These are phyloP conservation scores for Penicillium malachiteum DNA, from an alignment of 495 filamentous ascomycete species.

Conservation along the genomic window DNA sequence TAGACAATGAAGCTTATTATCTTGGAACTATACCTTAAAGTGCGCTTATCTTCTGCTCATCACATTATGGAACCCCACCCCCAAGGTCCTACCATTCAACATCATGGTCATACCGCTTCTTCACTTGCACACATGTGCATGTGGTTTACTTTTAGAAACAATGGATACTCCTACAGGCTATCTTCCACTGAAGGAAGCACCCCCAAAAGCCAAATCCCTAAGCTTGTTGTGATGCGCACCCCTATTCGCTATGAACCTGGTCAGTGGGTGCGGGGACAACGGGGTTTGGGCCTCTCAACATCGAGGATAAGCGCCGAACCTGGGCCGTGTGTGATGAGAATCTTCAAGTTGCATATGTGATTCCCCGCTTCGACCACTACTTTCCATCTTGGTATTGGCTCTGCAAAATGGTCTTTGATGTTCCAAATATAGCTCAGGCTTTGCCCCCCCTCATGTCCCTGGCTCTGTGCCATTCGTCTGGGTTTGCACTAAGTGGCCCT, in stretches of 20 bases:
- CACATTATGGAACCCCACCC: slow-evolving; percentile 1
- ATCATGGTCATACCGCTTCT: no score
- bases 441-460: slow-evolving; percentile 9
- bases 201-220: slow-evolving; percentile 5
- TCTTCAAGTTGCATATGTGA: slow-evolving; percentile 22
- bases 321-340: slow-evolving; percentile 29
- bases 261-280: slow-evolving; percentile 17
- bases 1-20: not conserved
- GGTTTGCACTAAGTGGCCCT: slow-evolving; percentile 23
- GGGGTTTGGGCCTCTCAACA: slow-evolving; percentile 24
- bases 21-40: not conserved
- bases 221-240: slow-evolving; percentile 2
- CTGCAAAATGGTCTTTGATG: slow-evolving; percentile 4
- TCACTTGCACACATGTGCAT: no score
- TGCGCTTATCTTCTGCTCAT: not conserved
- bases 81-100: no score
- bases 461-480: slow-evolving; percentile 16
- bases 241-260: slow-evolving; percentile 10
- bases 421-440: slow-evolving; percentile 38
- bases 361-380: slow-evolving; percentile 14
- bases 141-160: no score
- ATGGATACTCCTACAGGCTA: not conserved
- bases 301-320: slow-evolving; percentile 26
- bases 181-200: not conserved
- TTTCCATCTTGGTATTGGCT: not conserved